phyloP scores from a whole-genome alignment of 78 protist genomes.

The slime mould (Dictyostelium discoideum) region dicty_2.7 NC_007091.3:3975001-3975500 shows the following conservation, averaged over 20 bases:
- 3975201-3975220: too few species aligned
- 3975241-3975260: too few species aligned
- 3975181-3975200: too few species aligned
- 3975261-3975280: too few species aligned
- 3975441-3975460: not conserved
- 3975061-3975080: slow-evolving; percentile 70
- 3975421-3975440: not conserved
- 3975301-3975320: too few species aligned
- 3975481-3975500: not conserved
- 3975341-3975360: not conserved
- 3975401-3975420: too few species aligned
- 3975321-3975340: too few species aligned
- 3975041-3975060: slow-evolving; percentile 53
- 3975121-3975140: not conserved
- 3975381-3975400: not conserved
- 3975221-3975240: too few species aligned
- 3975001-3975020: slow-evolving; percentile 59
- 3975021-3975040: slow-evolving; percentile 64
- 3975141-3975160: not conserved
- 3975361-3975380: not conserved
- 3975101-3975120: not conserved
- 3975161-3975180: not conserved
- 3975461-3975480: not conserved
- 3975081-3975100: slow-evolving; percentile 62
- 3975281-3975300: too few species aligned